Base-by-base conservation (phyloP, 352 stramenopile species). In the Stramenopiles sp. region DNA sequence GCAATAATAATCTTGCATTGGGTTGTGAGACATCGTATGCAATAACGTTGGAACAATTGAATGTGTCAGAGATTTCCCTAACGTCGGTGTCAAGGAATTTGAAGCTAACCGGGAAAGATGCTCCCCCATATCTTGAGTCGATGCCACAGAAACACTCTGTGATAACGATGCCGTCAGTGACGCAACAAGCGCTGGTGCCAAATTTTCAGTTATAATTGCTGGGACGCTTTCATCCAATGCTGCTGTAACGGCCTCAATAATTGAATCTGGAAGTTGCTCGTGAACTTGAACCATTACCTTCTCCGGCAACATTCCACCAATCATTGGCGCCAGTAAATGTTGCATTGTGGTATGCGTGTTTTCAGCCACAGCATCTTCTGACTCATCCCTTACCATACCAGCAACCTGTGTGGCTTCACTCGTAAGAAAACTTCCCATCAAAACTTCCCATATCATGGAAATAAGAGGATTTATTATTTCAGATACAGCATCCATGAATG, bases 1-100 rank as follows among this genome's bases (percentile, higher is more conserved):
- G 22, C 71, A 78, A 33, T 78, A 78, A 33, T 78, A 78, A 33
- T 78, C 71, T 33, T 78, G 71, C 22, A 78, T 14, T 8, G 71
- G 71, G 31, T 78, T 78, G 22, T 78, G 71, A 14, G 71, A 33
- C 71, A 78, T 78, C 4, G 71, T 33, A 14, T 78, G 71, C 22
- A 78, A 33, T 33, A 78, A 33, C 22, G 71, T 33, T 14, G 71
- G 71, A 14, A 78, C 31, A 78, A 78, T 78, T 4, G 71, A 78
- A 33, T 78, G 71, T 33, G 71, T 78, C 22, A 78, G 22, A 33
- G 71, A 78, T 33, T 78, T 78, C 4, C 71, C 71, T 33, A 78
- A 33, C 30, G 14, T 14, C 30, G 71, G 4, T 14, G 4, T 33
- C 30, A 78, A 33, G 4, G 30, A 31, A 33, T 78, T 78, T 33